Conservation (phyloP, 352 stramenopile genomes). For the Pythium diclinum region DNA sequence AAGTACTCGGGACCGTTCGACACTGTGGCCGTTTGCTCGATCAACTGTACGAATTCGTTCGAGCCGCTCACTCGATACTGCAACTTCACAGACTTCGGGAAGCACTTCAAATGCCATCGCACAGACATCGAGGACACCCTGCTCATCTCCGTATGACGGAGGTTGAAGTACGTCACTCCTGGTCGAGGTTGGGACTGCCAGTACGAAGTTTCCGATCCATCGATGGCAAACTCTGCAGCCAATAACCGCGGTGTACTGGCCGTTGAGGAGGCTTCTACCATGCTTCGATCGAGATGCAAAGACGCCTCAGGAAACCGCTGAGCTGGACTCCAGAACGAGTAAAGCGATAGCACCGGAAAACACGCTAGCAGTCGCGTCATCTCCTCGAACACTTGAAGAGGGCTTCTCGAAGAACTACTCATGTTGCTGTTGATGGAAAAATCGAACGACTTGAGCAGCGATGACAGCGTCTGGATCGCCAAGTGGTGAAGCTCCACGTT, state of each 20-base stretch:
- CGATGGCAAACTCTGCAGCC: slow-evolving; percentile 46
- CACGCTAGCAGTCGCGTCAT: slow-evolving; percentile 67
- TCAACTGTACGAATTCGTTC: slow-evolving; percentile 42
- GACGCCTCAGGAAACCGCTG: slow-evolving; percentile 58
- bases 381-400: slow-evolving; percentile 70
- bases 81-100: slow-evolving; percentile 51
- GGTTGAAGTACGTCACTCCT: slow-evolving; percentile 46
- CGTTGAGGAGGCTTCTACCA: slow-evolving; percentile 56
- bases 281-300: slow-evolving; percentile 38
- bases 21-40: slow-evolving; percentile 25
- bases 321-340: slow-evolving; percentile 82
- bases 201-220: slow-evolving; percentile 55
- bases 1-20: slow-evolving; percentile 33
- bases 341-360: slow-evolving; percentile 77
- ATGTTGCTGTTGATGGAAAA: slow-evolving; percentile 33
- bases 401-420: slow-evolving; percentile 1
- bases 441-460: slow-evolving; percentile 70
- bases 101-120: slow-evolving; percentile 65
- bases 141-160: slow-evolving; percentile 37
- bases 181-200: slow-evolving; percentile 72
- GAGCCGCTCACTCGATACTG: slow-evolving; percentile 44
- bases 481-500: slow-evolving; percentile 81
- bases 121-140: slow-evolving; percentile 64
- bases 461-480: slow-evolving; percentile 76
- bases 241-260: slow-evolving; percentile 46